Conservation (phyloP, 1,139 yeast species). For the Magnusiomyces magnusii region DNA sequence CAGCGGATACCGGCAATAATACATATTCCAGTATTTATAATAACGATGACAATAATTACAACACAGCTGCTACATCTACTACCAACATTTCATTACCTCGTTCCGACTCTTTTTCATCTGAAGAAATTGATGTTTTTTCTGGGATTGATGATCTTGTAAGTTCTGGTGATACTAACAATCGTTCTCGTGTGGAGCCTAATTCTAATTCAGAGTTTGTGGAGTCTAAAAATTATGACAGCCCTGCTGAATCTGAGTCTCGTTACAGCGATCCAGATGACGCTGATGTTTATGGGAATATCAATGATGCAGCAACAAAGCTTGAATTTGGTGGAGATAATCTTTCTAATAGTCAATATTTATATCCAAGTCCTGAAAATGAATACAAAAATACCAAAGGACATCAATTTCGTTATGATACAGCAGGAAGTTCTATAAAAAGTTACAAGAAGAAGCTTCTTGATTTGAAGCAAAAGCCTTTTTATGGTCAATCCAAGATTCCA, state of each 20-base stretch:
- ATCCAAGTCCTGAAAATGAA: too few relatives aligned
- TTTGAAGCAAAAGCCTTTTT: neutral
- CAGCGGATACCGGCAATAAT: neutral
- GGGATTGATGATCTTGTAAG: constrained; percentile 15
- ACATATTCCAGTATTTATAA: neutral
- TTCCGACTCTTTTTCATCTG: neutral
- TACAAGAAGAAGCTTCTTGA: neutral
- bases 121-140: constrained; percentile 13
- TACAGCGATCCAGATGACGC: neutral
- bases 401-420: too few relatives aligned
- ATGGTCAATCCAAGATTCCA: neutral
- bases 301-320: too few relatives aligned
- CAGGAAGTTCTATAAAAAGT: neutral
- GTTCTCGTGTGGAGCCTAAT: neutral
- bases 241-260: neutral
- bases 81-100: neutral
- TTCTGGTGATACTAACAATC: neutral
- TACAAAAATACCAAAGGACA: too few relatives aligned
- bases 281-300: neutral
- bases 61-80: neutral
- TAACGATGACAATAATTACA: too few relatives aligned
- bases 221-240: neutral
- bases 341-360: neutral
- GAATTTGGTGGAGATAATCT: too few relatives aligned
- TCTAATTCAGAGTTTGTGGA: neutral